Evolutionary conservation across 371 early-diverging fungal genomes (phyloP), one percentile per base, ranked within the genome.

Genomic region (Mycotypha africana): DNA sequence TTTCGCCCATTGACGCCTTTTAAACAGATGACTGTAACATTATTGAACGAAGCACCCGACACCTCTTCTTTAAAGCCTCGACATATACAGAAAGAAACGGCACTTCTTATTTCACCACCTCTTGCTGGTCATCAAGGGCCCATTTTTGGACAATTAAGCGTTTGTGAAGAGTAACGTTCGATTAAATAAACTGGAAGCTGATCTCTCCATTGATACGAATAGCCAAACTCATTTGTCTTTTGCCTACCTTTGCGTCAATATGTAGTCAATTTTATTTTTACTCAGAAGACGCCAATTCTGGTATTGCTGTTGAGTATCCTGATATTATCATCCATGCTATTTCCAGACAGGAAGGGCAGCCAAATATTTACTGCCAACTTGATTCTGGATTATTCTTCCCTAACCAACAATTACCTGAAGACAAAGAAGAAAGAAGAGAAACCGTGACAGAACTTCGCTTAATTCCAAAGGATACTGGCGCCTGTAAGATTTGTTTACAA

Each of bases 281-380:
- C 60, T 79, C 78, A 0, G 38, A 54, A 2, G 39, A 20, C 3
- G 54, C 56, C 2, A 43, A 61, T 17, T 52, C 66, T 9, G 84
- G 84, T 9, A 75, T 87, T 37, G 60, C 85, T 10, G 73, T 91
- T 42, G 79, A 82, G 42, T 91, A 88, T 41, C 83, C 78, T 0
- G 75, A 79, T 44, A 84, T 91, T 45, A 79, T 86, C 26, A 85
- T 91, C 44, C 89, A 91, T 44, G 92, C 92, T 15, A 81, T 85
- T 38, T 85, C 89, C 5, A 78, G 85, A 35, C 76, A 73, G n/a
- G 68, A 67, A 14, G 79, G 75, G 16, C 70, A 58, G 21, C 76
- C 84, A 1, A 72, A 72, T 47, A 79, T 91, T 46, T 91, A 88
- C 52, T 87, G 85, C 51, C 91, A 91, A 60, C 66, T 88, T 7